These are phyloP conservation scores for Boletellus ananiceps DNA, from an alignment of 768 basidiomycete species.

Conservation along the genomic window DNA sequence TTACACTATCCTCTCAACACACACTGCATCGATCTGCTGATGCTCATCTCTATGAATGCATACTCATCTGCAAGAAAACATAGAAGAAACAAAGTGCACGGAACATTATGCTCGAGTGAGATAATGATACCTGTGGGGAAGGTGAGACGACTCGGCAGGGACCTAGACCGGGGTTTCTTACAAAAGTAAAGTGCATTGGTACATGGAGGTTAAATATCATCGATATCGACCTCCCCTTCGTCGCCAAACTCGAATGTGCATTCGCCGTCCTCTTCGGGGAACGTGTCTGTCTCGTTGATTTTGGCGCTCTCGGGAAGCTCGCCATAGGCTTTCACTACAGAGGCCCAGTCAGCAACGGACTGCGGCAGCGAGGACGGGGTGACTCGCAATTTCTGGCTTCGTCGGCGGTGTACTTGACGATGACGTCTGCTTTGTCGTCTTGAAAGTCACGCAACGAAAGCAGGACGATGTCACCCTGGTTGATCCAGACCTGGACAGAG, in stretches of 20 bases:
- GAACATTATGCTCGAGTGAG: constrained; percentile 10
- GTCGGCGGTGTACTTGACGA: constrained; percentile 97
- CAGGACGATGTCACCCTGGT: constrained; percentile 94
- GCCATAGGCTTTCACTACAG: constrained; percentile 90
- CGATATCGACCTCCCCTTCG: constrained; percentile 84
- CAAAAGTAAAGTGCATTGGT: constrained; percentile 9
- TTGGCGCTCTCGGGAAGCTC: constrained; percentile 95
- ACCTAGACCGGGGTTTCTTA: constrained; percentile 7
- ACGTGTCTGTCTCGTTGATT: constrained; percentile 94
- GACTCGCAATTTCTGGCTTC: constrained; percentile 76
- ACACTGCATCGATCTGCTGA: constrained; percentile 12
- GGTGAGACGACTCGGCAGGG: constrained; percentile 1
- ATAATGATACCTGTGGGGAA: constrained; percentile 8
- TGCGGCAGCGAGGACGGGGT: neutral
- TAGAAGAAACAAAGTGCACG: constrained; percentile 1
- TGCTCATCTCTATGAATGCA: constrained; percentile 25
- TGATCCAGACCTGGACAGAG: constrained; percentile 86
- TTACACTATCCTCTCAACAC: constrained; percentile 5
- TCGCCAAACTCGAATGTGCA: constrained; percentile 89
- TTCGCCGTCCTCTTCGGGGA: constrained; percentile 87
- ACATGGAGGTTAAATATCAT: constrained; percentile 62
- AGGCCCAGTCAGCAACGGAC: constrained; percentile 8
- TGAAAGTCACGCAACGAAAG: constrained; percentile 97
- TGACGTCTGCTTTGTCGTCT: constrained; percentile 98
- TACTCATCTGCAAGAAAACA: constrained; percentile 9